phyloP scores from a whole-genome alignment of 2,329 filamentous ascomycete genomes.

The Exophiala phaeomuriformis region DNA sequence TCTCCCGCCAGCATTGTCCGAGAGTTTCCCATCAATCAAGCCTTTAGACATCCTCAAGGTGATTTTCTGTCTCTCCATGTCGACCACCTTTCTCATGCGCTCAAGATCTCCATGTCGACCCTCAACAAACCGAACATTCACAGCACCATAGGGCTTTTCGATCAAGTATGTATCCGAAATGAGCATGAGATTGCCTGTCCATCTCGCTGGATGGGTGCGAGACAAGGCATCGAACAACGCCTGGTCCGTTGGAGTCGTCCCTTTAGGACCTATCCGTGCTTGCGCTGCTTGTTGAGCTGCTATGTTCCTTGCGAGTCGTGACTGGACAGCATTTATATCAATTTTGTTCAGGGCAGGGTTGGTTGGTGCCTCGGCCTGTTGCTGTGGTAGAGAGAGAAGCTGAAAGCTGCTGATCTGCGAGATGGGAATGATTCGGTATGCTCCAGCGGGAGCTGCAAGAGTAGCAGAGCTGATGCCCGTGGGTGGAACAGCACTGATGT shows the following conservation, averaged over 20 bases:
- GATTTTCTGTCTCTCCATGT: slow-evolving; percentile 45
- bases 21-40: slow-evolving; percentile 19
- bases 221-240: slow-evolving; percentile 57
- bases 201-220: slow-evolving; percentile 54
- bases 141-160: slow-evolving; percentile 50
- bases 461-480: slow-evolving; percentile 31
- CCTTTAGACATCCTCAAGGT: slow-evolving; percentile 19
- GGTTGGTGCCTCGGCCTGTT: slow-evolving; percentile 36
- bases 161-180: slow-evolving; percentile 56
- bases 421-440: slow-evolving; percentile 56
- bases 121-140: slow-evolving; percentile 44
- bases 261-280: slow-evolving; percentile 49
- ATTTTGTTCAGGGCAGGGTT: slow-evolving; percentile 44
- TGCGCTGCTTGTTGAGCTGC: slow-evolving; percentile 52
- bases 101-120: slow-evolving; percentile 37
- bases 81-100: slow-evolving; percentile 44
- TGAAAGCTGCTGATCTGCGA: slow-evolving; percentile 53
- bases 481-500: slow-evolving; percentile 44
- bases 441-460: slow-evolving; percentile 38
- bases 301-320: slow-evolving; percentile 51
- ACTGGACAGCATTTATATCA: slow-evolving; percentile 48
- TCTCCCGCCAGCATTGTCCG: slow-evolving; percentile 9
- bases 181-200: slow-evolving; percentile 53
- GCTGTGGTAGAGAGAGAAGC: slow-evolving; percentile 40
- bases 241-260: slow-evolving; percentile 55